Conservation (phyloP, 352 stramenopile genomes). For the Phytophthora melonis region DNA sequence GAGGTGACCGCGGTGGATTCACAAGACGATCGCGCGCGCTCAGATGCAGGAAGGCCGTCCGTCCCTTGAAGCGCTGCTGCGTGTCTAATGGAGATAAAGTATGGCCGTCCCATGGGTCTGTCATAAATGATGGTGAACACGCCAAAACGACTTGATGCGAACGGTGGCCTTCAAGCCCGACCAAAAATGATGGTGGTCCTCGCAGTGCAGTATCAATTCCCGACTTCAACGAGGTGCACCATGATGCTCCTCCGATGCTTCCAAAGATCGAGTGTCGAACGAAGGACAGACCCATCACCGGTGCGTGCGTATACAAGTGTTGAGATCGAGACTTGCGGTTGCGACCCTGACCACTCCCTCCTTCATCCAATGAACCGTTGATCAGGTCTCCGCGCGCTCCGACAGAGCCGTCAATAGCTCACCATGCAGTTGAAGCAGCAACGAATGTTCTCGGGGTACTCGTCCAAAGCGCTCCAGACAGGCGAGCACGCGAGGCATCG, state of each 20-base stretch:
- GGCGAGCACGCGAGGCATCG: slow-evolving; percentile 18
- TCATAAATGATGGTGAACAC: neutral
- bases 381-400: neutral
- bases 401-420: slow-evolving; percentile 23
- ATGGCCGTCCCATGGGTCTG: neutral
- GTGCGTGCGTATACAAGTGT: no score
- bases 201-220: no score
- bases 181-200: no score
- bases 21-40: neutral
- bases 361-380: neutral
- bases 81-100: neutral
- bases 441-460: neutral
- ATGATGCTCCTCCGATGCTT: no score
- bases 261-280: no score
- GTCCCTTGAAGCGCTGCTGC: neutral
- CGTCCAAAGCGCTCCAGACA: slow-evolving; percentile 22
- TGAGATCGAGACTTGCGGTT: neutral
- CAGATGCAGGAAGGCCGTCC: neutral
- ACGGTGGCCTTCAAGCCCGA: no score
- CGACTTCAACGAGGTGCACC: no score
- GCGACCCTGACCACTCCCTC: neutral
- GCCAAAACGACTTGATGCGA: no score
- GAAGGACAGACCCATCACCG: no score
- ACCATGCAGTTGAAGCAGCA: slow-evolving; percentile 21
- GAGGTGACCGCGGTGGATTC: neutral